Evolutionary conservation across 2,329 filamentous ascomycete species (phyloP).

Genomic region (Beauveria medogensis): DNA sequence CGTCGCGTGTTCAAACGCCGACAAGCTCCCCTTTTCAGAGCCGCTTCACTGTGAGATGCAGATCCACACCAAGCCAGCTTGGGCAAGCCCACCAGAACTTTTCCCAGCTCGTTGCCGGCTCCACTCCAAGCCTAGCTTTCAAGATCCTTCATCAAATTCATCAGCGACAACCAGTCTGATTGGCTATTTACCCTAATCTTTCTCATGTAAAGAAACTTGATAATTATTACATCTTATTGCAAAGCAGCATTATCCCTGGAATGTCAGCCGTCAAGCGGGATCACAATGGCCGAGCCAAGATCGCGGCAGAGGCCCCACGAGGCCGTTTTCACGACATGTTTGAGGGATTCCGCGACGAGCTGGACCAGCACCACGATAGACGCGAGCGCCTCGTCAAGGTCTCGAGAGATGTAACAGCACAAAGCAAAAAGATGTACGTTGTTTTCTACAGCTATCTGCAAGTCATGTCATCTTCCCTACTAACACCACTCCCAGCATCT

Average conservation of each 20-base stretch:
- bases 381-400: slow-evolving; percentile 85
- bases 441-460: slow-evolving; percentile 32
- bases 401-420: slow-evolving; percentile 82
- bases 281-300: slow-evolving; percentile 40
- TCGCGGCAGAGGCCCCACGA: slow-evolving; percentile 25
- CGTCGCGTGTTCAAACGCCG: neutral
- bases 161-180: neutral
- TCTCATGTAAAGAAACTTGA: neutral
- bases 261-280: slow-evolving; percentile 43
- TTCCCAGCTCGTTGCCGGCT: neutral
- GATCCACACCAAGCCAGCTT: neutral
- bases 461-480: neutral
- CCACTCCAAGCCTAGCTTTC: neutral
- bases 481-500: slow-evolving; percentile 14
- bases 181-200: neutral
- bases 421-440: slow-evolving; percentile 91
- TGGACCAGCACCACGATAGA: slow-evolving; percentile 92
- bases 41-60: neutral
- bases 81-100: neutral
- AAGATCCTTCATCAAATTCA: neutral
- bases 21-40: slow-evolving; percentile 3
- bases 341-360: slow-evolving; percentile 72
- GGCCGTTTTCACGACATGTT: slow-evolving; percentile 66
- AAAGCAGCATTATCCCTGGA: neutral
- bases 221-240: neutral